Percentiles rank a stretch among this genome's conserved stretches.
phyloP scores from a whole-genome alignment of 1,284 basidiomycete genomes.

The Athelia sp. region DNA sequence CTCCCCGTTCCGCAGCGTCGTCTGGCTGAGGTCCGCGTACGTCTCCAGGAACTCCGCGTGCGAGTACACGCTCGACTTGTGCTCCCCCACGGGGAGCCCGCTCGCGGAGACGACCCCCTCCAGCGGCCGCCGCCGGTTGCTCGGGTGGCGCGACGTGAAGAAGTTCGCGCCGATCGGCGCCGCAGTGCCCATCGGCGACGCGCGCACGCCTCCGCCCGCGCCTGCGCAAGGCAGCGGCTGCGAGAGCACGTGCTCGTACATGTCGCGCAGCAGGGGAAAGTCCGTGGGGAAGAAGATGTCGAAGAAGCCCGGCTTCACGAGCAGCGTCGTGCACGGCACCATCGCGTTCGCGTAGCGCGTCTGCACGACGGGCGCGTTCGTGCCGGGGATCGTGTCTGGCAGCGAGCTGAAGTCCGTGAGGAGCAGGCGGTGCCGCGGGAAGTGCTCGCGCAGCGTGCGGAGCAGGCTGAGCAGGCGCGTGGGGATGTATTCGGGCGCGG shows the following conservation, averaged over 20 bases:
- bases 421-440: conserved; percentile 89
- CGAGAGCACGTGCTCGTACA: conserved; percentile 81
- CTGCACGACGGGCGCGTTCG: conserved; percentile 94
- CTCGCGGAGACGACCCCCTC: conserved; percentile 69
- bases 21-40: conserved; percentile 70
- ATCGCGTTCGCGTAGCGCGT: conserved; percentile 83
- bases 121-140: conserved; percentile 52
- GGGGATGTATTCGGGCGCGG: conserved; percentile 87
- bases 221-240: conserved; percentile 39
- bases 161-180: conserved; percentile 55
- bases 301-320: conserved; percentile 95
- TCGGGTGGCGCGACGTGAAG: conserved; percentile 62
- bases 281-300: conserved; percentile 99
- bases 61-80: conserved; percentile 75
- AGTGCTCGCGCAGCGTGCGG: conserved; percentile 75
- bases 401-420: conserved; percentile 90
- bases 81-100: conserved; percentile 75
- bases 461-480: conserved; percentile 89
- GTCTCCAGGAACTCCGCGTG: conserved; percentile 83
- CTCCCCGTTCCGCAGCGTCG: conserved; percentile 70
- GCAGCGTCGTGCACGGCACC: conserved; percentile 85
- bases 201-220: conserved; percentile 28
- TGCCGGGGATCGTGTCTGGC: conserved; percentile 82
- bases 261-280: conserved; percentile 80
- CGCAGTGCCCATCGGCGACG: conserved; percentile 47